Percentiles rank a stretch among this genome's conserved stretches.
These are phyloP conservation scores for Circinella umbellata DNA, from an alignment of 371 early-diverging fungal species.

Conservation along the genomic window DNA sequence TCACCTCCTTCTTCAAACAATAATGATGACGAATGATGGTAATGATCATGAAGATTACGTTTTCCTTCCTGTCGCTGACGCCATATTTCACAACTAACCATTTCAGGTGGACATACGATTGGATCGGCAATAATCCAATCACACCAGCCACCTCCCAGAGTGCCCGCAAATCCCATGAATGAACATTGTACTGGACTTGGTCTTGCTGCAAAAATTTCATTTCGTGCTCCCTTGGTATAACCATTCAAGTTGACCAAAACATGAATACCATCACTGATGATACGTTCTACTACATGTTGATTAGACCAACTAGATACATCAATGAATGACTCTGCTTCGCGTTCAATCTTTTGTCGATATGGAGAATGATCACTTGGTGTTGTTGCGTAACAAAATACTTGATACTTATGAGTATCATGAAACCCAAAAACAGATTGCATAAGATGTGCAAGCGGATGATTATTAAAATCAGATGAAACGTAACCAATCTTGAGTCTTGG, in stretches of 20 bases:
- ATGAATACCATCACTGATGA: conserved; percentile 82
- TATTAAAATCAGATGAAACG: conserved; percentile 91
- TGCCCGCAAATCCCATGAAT: conserved; percentile 95
- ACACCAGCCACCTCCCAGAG: conserved; percentile 89
- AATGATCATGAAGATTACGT: not conserved
- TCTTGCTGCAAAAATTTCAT: conserved; percentile 93
- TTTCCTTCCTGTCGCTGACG: conserved; percentile 30
- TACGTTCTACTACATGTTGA: conserved; percentile 78
- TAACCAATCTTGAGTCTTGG: conserved; percentile 81
- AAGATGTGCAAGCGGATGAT: conserved; percentile 90
- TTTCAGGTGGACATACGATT: conserved; percentile 86
- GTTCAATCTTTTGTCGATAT: conserved; percentile 85
- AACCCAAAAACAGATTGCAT: conserved; percentile 95
- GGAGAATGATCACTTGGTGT: conserved; percentile 79
- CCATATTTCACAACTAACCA: conserved; percentile 76
- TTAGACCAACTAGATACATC: conserved; percentile 80
- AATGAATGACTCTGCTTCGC: conserved; percentile 76
- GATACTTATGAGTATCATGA: conserved; percentile 74
- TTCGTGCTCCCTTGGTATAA: conserved; percentile 92
- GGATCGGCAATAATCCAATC: conserved; percentile 93
- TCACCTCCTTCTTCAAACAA: conserved; percentile 36
- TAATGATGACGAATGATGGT: not conserved
- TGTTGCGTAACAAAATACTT: conserved; percentile 85
- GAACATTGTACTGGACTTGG: conserved; percentile 89
- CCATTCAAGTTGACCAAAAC: conserved; percentile 91